Evolutionary conservation across 1,284 basidiomycete genomes (phyloP), one percentile per base, ranked within the genome.

Genomic region (Apiotrichum siamense): DNA sequence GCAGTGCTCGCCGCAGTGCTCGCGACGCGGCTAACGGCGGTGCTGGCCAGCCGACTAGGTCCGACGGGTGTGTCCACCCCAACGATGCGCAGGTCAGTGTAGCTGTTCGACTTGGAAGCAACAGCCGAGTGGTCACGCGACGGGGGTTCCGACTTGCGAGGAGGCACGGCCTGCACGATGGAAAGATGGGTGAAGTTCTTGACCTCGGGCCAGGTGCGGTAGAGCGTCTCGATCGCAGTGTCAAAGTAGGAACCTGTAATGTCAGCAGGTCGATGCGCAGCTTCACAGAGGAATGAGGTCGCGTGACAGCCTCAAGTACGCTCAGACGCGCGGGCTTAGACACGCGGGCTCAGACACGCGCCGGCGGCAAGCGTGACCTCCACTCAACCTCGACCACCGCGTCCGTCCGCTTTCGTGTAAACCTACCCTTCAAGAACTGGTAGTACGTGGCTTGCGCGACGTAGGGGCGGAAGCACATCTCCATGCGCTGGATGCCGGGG

Each of bases 101-200:
- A 29, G 50, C 54, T 43, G 21, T 48, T 55, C 7, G 46, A 41
- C 9, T 52, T 23, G 10, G 54, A 50, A 10, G 43, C 24, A 1
- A 47, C 41, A 13, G 33, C 24, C 15, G 57, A 58, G 18, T 47
- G 55, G 20, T 49, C 27, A 6, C 60, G 61, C 17, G 65, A 66
- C n/a, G 62, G 58, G 12, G 70, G 69, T 0, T 63, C 68, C 9
- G 69, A 67, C 32, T 61, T 61, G 18, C 72, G 60, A 23, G 74
- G 74, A 7, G 71, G 70, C 7, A 71, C 58, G 49, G 74, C 73
- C 51, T 76, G 73, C 4, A 75, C 64, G 47, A 76, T 65, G n/a
- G 66, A 63, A 31, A 75, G 55, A 26, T 72, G 65, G 7, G 67
- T 73, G 52, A 97, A 74, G 0, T 56, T 54, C 0, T 67, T 61